Evolutionary conservation across 2,329 filamentous ascomycete species (phyloP).

Genomic region (Exophiala aquamarina): DNA sequence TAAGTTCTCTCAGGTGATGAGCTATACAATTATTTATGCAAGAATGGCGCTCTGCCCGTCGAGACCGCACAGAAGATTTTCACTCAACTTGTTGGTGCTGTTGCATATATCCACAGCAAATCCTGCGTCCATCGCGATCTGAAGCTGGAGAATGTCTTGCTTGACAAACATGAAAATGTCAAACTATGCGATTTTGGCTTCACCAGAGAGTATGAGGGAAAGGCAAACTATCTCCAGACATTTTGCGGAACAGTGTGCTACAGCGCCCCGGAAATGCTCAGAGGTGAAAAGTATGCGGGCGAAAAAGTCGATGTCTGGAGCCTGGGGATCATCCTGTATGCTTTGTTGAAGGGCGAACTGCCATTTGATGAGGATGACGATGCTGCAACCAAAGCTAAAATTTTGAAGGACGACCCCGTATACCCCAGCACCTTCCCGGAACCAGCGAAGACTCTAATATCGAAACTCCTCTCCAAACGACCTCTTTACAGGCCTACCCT

Average conservation of each 20-base stretch:
- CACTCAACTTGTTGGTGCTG: slow-evolving; percentile 89
- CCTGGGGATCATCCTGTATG: slow-evolving; percentile 86
- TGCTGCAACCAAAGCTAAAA: slow-evolving; percentile 77
- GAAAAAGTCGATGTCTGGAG: slow-evolving; percentile 99
- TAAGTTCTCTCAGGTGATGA: slow-evolving; percentile 71
- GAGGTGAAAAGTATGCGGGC: slow-evolving; percentile 95
- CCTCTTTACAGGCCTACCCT: slow-evolving; percentile 79
- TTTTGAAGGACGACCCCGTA: slow-evolving; percentile 79
- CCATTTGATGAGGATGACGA: slow-evolving; percentile 95
- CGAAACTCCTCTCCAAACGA: slow-evolving; percentile 81
- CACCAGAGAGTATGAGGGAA: slow-evolving; percentile 94
- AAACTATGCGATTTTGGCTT: slow-evolving; percentile 98
- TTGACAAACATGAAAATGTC: slow-evolving; percentile 96
- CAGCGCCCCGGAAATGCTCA: slow-evolving; percentile 96
- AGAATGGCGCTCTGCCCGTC: slow-evolving; percentile 78
- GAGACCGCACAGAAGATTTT: slow-evolving; percentile 94
- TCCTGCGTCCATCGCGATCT: slow-evolving; percentile 95
- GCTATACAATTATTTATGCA: slow-evolving; percentile 91
- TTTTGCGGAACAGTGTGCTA: slow-evolving; percentile 98
- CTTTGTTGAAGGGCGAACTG: slow-evolving; percentile 75
- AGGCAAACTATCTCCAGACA: slow-evolving; percentile 90
- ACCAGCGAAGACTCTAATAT: slow-evolving; percentile 75
- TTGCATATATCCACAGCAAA: slow-evolving; percentile 91
- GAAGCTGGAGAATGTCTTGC: slow-evolving; percentile 92
- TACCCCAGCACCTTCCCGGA: slow-evolving; percentile 78